phyloP scores from a whole-genome alignment of 1,284 basidiomycete species.

The Tremellales sp. region DNA sequence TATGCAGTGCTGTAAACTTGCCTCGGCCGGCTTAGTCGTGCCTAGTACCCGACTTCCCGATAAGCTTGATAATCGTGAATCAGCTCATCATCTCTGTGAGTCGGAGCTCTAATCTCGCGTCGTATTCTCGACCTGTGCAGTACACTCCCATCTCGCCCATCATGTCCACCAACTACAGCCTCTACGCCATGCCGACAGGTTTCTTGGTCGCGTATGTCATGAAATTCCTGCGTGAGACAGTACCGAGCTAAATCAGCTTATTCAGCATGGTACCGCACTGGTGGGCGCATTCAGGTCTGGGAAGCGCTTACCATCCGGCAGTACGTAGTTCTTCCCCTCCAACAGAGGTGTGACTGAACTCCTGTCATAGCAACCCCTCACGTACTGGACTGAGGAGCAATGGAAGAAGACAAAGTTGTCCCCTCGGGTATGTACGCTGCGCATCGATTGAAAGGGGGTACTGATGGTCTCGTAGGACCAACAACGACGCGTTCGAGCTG shows the following conservation, averaged over 20 bases:
- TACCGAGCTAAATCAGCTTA: neutral
- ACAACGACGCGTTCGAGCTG: too few species aligned
- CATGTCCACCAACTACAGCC: slow-evolving; percentile 28
- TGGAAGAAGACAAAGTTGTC: slow-evolving; percentile 3
- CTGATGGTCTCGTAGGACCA: neutral
- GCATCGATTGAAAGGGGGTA: neutral
- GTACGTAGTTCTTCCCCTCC: slow-evolving; percentile 10
- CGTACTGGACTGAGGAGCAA: slow-evolving; percentile 2
- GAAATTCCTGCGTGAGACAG: neutral
- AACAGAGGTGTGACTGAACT: neutral
- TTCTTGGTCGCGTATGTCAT: slow-evolving; percentile 25
- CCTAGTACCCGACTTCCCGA: neutral
- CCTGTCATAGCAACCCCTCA: neutral
- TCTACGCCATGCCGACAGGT: slow-evolving; percentile 24
- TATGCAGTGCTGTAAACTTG: neutral
- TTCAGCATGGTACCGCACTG: slow-evolving; percentile 20
- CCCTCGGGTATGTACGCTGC: neutral
- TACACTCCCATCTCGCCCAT: too few species aligned
- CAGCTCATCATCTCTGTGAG: neutral
- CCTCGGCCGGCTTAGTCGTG: neutral
- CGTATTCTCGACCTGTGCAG: too few species aligned
- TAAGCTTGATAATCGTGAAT: neutral
- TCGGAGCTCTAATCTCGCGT: too few species aligned
- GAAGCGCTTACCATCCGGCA: slow-evolving; percentile 13
- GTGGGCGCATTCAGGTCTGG: slow-evolving; percentile 12